Evolutionary conservation across 1,139 yeast species (phyloP), one percentile per base, ranked within the genome.

Genomic region (Sugiyamaella castrensis): DNA sequence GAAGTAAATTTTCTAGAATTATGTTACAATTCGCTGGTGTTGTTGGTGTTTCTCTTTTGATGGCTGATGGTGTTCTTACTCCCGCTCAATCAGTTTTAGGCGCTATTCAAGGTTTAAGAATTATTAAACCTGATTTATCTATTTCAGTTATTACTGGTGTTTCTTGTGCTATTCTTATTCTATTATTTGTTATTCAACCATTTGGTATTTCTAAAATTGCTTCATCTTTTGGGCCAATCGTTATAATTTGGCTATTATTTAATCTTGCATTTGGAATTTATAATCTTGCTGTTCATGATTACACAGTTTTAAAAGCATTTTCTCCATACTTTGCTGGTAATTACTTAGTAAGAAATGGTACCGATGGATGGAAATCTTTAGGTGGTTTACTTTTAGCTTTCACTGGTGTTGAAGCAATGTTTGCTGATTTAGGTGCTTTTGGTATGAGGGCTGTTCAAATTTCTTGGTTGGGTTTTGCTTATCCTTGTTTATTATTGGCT

Each of bases 321-420:
- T 76, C 76, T 32, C 84, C 85, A 1, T 64, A 65, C 45, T 74
- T 74, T 57, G 84, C 83, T 1, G 69, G 77, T 44, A 56, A 67
- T 15, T 70, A 74, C 32, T 65, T 80, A 53, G 65, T 63, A 42
- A 51, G 55, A 13, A 54, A 57, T 8, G 72, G 73, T 2, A 65
- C 77, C 33, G 78, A 76, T 55, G 70, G 57, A 12, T 49, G 51
- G 52, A 46, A 33, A 27, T 49, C 72, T 1, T 65, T 80, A 38
- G 71, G 77, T 8, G 76, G 79, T 4, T 76, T 77, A 1, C 74
- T 79, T 76, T 71, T 80, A 50, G 69, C 81, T 1, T 68, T 80
- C 26, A 79, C 85, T 0, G 85, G 85, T 37, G 70, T 78, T 2
- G 85, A 80, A 57, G 83, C 84, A 4, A 75, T 80, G 80, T 80